Percentiles rank a stretch among this genome's conserved stretches.
Evolutionary conservation across 176 grass and related monocot species (phyloP).

Genomic region (Alloteropsis semialata): DNA sequence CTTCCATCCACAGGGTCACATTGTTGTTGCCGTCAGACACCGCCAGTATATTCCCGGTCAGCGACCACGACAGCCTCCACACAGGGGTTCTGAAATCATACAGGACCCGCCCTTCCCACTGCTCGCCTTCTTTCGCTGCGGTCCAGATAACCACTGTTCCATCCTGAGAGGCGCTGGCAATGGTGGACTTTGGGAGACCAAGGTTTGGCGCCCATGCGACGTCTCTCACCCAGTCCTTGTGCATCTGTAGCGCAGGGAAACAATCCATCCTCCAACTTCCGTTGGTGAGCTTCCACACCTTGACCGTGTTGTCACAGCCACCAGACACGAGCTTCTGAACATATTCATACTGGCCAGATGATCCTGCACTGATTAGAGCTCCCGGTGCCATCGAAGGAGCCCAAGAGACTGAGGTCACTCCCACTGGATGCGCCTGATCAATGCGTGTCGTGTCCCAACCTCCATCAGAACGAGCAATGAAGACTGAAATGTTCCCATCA

Average conservation of each 20-base stretch:
- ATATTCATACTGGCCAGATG: constrained; percentile 55
- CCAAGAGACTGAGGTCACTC: constrained; percentile 76
- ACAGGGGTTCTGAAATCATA: constrained; percentile 71
- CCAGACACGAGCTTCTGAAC: constrained; percentile 74
- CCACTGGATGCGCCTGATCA: constrained; percentile 67
- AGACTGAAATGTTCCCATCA: constrained; percentile 75
- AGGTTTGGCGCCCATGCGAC: constrained; percentile 73
- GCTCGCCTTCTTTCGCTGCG: constrained; percentile 61
- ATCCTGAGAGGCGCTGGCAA: constrained; percentile 79
- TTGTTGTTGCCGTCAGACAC: constrained; percentile 69
- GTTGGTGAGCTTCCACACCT: constrained; percentile 76
- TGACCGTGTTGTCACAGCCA: constrained; percentile 78
- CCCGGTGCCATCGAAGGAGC: constrained; percentile 53
- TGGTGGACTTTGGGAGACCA: constrained; percentile 69
- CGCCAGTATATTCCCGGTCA: constrained; percentile 68
- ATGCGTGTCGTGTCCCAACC: constrained; percentile 68
- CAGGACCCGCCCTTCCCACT: constrained; percentile 63
- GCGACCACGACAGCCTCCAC: constrained; percentile 74
- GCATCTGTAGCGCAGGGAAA: constrained; percentile 70
- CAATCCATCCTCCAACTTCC: constrained; percentile 78
- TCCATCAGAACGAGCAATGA: constrained; percentile 63
- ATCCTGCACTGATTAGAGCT: constrained; percentile 47
- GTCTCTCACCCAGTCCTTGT: constrained; percentile 68
- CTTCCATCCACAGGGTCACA: constrained; percentile 75
- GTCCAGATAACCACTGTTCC: constrained; percentile 80